These are phyloP conservation scores for Conticribra weissflogii DNA, from an alignment of 108 stramenopile species.

Conservation along the genomic window DNA sequence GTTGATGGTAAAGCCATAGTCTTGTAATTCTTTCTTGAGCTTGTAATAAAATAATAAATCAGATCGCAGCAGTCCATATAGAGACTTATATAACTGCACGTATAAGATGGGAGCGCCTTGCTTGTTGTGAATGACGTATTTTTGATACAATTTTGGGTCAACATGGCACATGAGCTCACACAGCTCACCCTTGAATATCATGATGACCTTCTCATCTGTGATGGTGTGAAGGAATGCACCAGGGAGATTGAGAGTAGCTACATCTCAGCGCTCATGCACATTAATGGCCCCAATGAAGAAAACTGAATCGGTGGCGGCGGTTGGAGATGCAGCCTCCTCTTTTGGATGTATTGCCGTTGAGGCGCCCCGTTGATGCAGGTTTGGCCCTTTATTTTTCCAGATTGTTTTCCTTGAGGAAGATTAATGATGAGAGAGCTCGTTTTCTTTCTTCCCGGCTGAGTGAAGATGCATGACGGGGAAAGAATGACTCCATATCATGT, in stretches of 20 bases:
- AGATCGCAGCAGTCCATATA: not conserved
- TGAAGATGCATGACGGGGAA: conserved; percentile 13
- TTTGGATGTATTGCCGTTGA: conserved; percentile 36
- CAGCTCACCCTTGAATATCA: conserved; percentile 23
- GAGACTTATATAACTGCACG: not conserved
- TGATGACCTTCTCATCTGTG: conserved; percentile 20
- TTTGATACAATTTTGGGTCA: not conserved
- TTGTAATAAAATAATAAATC: not conserved
- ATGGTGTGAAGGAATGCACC: conserved; percentile 53
- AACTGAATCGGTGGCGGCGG: conserved; percentile 2
- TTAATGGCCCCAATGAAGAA: conserved; percentile 17
- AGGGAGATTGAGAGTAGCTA: conserved; percentile 46
- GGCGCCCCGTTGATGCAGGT: conserved; percentile 11
- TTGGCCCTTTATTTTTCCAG: conserved; percentile 47
- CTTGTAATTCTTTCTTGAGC: not conserved
- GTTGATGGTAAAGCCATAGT: not conserved
- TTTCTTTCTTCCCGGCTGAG: conserved; percentile 46
- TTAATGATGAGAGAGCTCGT: conserved; percentile 27
- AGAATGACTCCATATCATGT: conserved; percentile 34
- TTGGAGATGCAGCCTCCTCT: conserved; percentile 42
- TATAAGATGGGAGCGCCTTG: not conserved
- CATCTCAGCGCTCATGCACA: conserved; percentile 42
- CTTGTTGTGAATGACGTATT: not conserved
- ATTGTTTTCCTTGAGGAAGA: conserved; percentile 22
- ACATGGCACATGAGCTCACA: conserved; percentile 1